Conservation (phyloP, 2,329 filamentous ascomycete species). For the Colletotrichum eremochloae region DNA sequence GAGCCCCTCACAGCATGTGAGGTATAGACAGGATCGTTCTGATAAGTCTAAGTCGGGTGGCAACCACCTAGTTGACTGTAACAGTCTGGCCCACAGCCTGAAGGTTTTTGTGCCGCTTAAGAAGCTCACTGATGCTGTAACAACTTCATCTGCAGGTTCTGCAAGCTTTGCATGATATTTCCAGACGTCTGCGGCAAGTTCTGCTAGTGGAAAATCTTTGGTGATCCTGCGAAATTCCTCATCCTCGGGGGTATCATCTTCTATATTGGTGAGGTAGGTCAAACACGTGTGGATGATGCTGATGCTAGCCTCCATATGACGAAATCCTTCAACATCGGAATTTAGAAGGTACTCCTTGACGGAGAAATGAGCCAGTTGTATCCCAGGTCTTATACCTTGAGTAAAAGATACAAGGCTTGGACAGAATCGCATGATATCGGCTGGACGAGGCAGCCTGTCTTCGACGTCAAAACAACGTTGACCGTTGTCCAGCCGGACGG, state of each 20-base stretch:
- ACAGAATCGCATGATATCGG: not conserved
- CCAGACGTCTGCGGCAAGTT: not conserved
- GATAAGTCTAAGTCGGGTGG: no score
- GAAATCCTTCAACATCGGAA: not conserved
- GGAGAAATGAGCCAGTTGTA: not conserved
- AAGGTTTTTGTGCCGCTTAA: not conserved
- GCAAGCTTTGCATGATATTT: not conserved
- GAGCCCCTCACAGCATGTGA: not conserved
- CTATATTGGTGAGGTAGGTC: not conserved
- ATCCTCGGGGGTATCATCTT: not conserved
- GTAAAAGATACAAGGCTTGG: not conserved
- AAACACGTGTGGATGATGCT: not conserved
- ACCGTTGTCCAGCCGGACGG: not conserved
- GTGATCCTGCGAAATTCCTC: not conserved
- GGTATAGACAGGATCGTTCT: not conserved
- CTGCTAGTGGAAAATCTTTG: not conserved
- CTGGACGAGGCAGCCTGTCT: not conserved
- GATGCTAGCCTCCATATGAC: not conserved
- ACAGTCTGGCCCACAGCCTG: not conserved
- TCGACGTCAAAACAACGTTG: not conserved
- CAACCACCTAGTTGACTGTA: no score
- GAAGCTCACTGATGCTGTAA: not conserved
- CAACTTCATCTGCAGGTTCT: not conserved
- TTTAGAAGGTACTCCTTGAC: not conserved
- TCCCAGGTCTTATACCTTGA: not conserved